Base-by-base conservation (phyloP, 176 grass and related monocot species). In the Eleusine coracana region DNA sequence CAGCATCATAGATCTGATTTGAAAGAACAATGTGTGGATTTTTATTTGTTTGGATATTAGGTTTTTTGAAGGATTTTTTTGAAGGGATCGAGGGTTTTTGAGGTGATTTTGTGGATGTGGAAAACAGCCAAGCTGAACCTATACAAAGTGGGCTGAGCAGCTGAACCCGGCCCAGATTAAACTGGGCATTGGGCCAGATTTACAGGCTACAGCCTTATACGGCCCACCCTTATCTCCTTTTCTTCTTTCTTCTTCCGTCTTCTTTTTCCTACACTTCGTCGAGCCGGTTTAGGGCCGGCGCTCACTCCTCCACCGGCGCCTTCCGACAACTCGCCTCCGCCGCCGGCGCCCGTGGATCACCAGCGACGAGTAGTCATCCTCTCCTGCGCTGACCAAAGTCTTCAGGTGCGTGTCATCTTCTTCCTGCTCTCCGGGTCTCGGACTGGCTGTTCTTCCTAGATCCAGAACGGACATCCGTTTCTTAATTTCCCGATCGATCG, bases 201-300 rank as follows among this genome's bases (percentile, higher is more conserved):
- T 36, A 14, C 37, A 77, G n/a, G 17, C 62, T 36, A 14, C 37
- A 77, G n/a, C 27, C 62, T 51, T 4, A 38, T 18, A 38, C 45
- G 64, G 64, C 64, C 50, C 79, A 81, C 50, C 37, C 18, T 9
- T n/a, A 81, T 56, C 66, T 55, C 14, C 50, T 50, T 1, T 45
- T 17, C 31, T 34, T 34, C 31, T 34, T 34, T 27, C 49, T 4
- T 20, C 18, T 6, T 80, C 12, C 5, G 5, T 80, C 46, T 17
- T 17, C 50, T 52, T 68, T 49, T 23, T 48, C 65, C 65, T 29
- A 23, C 77, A 14, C 66, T 48, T 36, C 55, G 38, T 46, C 18
- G n/a, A 52, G 6, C 23, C 15, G 67, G 58, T 25, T 25, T 80
- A 80, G 76, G 84, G 76, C 68, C 67, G 31, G 75, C 56, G 83